Conservation (phyloP, 106 monocot species). For the Acanthochlamys bracteata region DNA sequence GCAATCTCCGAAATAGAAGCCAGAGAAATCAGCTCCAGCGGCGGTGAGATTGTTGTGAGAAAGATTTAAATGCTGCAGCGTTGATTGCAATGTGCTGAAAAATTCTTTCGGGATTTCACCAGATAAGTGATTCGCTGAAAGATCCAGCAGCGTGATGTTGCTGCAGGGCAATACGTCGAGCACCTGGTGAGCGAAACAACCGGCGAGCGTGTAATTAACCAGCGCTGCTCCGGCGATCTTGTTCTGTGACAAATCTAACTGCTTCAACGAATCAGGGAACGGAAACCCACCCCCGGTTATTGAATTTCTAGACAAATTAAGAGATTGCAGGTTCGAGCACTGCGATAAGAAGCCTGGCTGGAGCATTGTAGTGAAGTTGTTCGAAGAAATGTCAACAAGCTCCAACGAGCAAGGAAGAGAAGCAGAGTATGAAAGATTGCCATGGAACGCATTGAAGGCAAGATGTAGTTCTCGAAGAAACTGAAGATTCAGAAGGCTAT, state of each 20-base stretch:
- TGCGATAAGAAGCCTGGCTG: constrained; percentile 24
- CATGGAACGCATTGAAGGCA: constrained; percentile 42
- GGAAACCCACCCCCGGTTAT: constrained; percentile 49
- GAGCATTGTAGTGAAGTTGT: constrained; percentile 40
- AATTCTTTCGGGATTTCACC: constrained; percentile 40
- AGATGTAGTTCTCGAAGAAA: constrained; percentile 29
- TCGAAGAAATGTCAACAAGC: constrained; percentile 51
- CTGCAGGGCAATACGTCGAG: constrained; percentile 12
- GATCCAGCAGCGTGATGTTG: constrained; percentile 32
- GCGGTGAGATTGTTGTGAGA: constrained; percentile 61
- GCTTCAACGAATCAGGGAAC: constrained; percentile 30
- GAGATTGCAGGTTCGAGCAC: constrained; percentile 23
- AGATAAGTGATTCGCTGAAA: constrained; percentile 41
- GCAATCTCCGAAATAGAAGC: constrained; percentile 42
- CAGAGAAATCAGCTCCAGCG: constrained; percentile 46
- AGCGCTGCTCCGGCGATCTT: constrained; percentile 10
- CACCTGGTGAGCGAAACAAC: no score
- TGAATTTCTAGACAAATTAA: constrained; percentile 56
- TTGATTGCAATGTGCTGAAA: constrained; percentile 19
- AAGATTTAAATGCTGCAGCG: constrained; percentile 28
- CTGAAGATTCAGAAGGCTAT: constrained; percentile 27
- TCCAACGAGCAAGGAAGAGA: constrained; percentile 29
- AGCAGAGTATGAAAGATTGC: constrained; percentile 45
- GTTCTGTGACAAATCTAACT: constrained; percentile 66
- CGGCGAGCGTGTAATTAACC: constrained; percentile 35